Conservation (phyloP, 148 eudicot species). For the Fallopia convolvulus region DNA sequence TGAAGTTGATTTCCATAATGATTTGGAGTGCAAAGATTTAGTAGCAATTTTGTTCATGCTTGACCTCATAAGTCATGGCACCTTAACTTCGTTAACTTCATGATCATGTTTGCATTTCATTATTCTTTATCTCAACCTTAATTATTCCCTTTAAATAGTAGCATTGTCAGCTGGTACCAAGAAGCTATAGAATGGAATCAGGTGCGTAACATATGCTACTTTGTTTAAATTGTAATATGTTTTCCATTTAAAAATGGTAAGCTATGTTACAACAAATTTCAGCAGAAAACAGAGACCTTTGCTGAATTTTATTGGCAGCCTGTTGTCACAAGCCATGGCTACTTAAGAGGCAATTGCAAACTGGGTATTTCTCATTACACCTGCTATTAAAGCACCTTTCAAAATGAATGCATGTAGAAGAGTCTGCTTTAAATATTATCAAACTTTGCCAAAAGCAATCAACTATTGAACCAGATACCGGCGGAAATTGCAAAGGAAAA, state of each 20-base stretch:
- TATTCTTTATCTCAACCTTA: not conserved
- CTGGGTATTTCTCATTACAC: no score
- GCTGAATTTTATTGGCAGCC: not conserved
- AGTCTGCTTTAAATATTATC: no score
- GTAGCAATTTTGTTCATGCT: conserved; percentile 70
- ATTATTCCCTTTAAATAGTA: no score
- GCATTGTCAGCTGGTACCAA: no score
- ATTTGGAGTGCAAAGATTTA: conserved; percentile 49
- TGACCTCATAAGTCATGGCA: conserved; percentile 57
- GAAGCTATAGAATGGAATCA: no score
- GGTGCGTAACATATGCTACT: no score
- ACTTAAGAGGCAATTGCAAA: not conserved
- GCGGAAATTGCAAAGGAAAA: no score
- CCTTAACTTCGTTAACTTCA: conserved; percentile 22
- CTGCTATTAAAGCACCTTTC: no score
- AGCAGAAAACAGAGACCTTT: not conserved
- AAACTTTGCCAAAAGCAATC: no score
- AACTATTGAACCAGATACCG: no score
- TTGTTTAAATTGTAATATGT: no score
- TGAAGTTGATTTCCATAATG: conserved; percentile 2
- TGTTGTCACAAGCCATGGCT: not conserved
- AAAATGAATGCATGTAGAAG: no score
- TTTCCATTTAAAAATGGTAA: not conserved
- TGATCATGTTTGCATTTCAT: not conserved
- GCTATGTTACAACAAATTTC: not conserved